These are phyloP conservation scores for Teratosphaeria nubilosa DNA, from an alignment of 2,329 filamentous ascomycete genomes.

Conservation along the genomic window DNA sequence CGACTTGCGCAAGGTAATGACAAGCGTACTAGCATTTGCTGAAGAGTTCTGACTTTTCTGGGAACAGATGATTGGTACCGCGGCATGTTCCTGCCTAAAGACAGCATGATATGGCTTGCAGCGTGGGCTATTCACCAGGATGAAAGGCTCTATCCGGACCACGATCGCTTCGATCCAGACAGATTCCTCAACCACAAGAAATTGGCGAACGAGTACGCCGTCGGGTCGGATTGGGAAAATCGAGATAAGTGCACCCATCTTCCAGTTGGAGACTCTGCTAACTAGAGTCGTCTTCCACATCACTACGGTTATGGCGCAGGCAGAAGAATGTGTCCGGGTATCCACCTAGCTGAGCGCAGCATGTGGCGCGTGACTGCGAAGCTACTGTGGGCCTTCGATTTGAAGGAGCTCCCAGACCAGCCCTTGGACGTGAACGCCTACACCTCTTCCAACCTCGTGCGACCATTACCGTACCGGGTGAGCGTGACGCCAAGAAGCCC, in stretches of 20 bases:
- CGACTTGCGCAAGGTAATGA: conserved; percentile 17
- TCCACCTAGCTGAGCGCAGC: conserved; percentile 42
- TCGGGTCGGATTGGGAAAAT: no score
- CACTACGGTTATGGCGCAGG: conserved; percentile 43
- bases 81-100: conserved; percentile 18
- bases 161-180: conserved; percentile 38
- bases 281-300: not conserved
- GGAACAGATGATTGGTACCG: conserved; percentile 18
- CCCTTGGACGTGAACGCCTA: no score
- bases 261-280: no score
- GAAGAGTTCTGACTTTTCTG: not conserved
- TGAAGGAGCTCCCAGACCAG: no score
- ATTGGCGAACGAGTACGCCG: conserved; percentile 17
- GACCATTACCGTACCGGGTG: no score
- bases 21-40: no score
- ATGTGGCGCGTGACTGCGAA: conserved; percentile 30
- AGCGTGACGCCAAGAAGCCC: no score
- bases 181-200: conserved; percentile 29
- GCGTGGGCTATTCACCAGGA: conserved; percentile 39
- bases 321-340: conserved; percentile 39
- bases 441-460: no score
- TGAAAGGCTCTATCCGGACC: conserved; percentile 38
- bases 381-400: conserved; percentile 43
- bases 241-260: not conserved
- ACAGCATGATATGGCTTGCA: conserved; percentile 15